A percentile compares a stretch with the other conserved stretches of the same genome.
Evolutionary conservation across 2,329 filamentous ascomycete species (phyloP).

Genomic region (Monilinia laxa): DNA sequence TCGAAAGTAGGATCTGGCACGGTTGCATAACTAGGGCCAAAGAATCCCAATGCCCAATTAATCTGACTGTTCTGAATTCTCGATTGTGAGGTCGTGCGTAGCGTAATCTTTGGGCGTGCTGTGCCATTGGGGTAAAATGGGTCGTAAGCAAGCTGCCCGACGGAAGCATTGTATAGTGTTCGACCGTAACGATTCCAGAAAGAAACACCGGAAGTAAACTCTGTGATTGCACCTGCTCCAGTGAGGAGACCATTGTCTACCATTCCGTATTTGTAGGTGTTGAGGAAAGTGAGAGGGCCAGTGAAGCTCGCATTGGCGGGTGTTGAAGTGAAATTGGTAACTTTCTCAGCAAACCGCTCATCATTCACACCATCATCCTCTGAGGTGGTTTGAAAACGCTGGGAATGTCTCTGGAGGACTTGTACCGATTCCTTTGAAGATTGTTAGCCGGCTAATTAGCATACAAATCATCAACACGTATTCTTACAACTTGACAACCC

Average conservation of each 20-base stretch:
- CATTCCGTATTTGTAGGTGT: conserved; percentile 51
- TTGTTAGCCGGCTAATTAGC: background rate
- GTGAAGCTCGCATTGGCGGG: conserved; percentile 43
- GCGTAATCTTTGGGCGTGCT: conserved; percentile 48
- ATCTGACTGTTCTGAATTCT: conserved; percentile 56
- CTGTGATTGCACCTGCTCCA: conserved; percentile 50
- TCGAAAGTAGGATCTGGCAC: conserved; percentile 43
- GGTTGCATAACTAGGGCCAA: conserved; percentile 47
- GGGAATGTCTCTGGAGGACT: conserved; percentile 54
- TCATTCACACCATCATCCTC: conserved; percentile 51
- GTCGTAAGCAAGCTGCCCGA: conserved; percentile 51
- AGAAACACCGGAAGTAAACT: conserved; percentile 49
- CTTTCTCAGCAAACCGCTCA: conserved; percentile 49
- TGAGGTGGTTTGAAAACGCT: conserved; percentile 49
- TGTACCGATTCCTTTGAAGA: conserved; percentile 43
- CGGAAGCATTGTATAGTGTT: conserved; percentile 50
- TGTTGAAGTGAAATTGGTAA: conserved; percentile 46
- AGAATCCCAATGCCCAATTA: conserved; percentile 54
- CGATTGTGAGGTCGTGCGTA: conserved; percentile 54
- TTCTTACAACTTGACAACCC: conserved; percentile 51
- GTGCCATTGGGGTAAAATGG: conserved; percentile 48
- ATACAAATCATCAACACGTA: background rate
- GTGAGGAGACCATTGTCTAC: conserved; percentile 46
- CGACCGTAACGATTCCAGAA: conserved; percentile 58
- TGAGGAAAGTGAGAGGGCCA: conserved; percentile 53